Percentiles rank a stretch among this genome's conserved stretches.
These are phyloP conservation scores for Acmispon strigosus DNA, from an alignment of 306 rosid species.

Conservation along the genomic window DNA sequence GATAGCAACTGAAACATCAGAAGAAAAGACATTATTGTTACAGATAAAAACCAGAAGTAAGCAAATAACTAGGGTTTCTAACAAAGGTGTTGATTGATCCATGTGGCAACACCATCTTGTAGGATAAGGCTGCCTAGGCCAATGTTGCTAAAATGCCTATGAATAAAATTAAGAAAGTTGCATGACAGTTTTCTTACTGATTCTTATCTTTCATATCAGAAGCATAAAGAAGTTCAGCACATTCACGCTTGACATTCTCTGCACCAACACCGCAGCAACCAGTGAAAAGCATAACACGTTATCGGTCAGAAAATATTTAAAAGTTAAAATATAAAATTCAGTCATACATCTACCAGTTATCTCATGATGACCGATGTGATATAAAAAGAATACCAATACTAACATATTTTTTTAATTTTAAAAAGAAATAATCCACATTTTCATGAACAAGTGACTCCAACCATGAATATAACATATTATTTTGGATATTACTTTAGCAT, in stretches of 20 bases:
- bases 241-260: conserved; percentile 12
- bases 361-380: neutral
- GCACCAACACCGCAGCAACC: conserved; percentile 16
- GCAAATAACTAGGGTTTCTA: neutral
- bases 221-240: conserved; percentile 18
- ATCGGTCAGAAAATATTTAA: neutral
- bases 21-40: neutral
- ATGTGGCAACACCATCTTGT: neutral
- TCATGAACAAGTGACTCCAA: neutral
- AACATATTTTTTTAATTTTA: neutral
- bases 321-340: neutral
- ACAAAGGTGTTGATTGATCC: neutral
- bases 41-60: neutral
- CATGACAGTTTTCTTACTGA: conserved; percentile 6
- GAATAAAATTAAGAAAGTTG: neutral
- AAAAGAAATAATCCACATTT: neutral
- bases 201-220: conserved; percentile 9
- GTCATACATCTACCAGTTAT: neutral
- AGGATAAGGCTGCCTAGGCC: neutral
- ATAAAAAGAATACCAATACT: neutral
- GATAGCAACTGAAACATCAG: conserved; percentile 17
- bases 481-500: neutral
- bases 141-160: neutral
- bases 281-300: neutral
- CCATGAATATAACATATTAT: neutral